A percentile compares a stretch with the other conserved stretches of the same genome.
These are phyloP conservation scores for Fusarium chaquense DNA, from an alignment of 2,329 filamentous ascomycete genomes.

Conservation along the genomic window DNA sequence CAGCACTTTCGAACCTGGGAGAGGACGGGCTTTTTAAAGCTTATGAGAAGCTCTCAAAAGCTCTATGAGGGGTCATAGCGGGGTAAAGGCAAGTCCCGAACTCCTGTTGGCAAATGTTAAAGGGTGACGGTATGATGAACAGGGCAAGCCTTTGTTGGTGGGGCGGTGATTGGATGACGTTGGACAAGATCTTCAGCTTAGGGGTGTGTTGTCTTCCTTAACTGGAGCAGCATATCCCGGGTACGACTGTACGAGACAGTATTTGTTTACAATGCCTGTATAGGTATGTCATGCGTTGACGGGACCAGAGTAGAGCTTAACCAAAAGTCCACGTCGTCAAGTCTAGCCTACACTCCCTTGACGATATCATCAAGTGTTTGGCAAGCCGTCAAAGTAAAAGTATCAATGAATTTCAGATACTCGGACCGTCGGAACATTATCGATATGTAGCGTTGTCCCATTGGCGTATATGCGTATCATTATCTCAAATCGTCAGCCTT, in stretches of 20 bases:
- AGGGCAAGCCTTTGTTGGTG: conserved; percentile 41
- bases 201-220: conserved; percentile 23
- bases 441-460: conserved; percentile 1
- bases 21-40: conserved; percentile 16
- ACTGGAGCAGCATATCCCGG: conserved; percentile 27
- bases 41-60: conserved; percentile 41
- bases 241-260: conserved; percentile 2
- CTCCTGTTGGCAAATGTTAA: conserved; percentile 24
- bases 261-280: conserved; percentile 25
- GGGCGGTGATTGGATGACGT: conserved; percentile 50
- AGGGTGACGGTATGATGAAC: conserved; percentile 33
- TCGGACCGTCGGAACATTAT: conserved; percentile 20
- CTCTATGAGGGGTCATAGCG: conserved; percentile 45
- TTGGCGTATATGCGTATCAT: conserved; percentile 6
- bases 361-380: conserved; percentile 1
- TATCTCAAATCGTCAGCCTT: conserved; percentile 40
- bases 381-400: conserved; percentile 4
- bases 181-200: conserved; percentile 33
- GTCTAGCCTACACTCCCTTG: neutral
- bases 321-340: neutral
- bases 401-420: conserved; percentile 9
- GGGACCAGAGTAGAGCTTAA: neutral
- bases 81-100: conserved; percentile 46
- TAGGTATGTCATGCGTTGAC: conserved; percentile 3
- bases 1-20: neutral